Conservation (phyloP, 2,329 filamentous ascomycete species). For the Scorias spongiosa region DNA sequence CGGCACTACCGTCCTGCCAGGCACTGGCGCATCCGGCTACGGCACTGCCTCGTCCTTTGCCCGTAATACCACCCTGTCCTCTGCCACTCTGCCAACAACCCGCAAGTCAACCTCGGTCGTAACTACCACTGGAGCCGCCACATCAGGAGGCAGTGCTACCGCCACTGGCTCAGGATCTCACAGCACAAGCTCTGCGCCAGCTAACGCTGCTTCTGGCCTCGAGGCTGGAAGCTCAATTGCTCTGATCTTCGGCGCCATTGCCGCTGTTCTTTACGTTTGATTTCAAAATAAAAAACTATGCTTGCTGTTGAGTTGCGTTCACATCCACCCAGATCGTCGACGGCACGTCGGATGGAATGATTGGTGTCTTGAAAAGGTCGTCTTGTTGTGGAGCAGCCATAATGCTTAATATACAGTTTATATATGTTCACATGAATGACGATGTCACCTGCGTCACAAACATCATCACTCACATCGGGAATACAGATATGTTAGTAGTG, state of each 20-base stretch:
- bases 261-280: conserved; percentile 22
- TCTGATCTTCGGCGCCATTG: conserved; percentile 25
- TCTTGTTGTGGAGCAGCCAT: conserved; percentile 1
- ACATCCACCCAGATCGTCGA: too few species aligned
- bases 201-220: conserved; percentile 13
- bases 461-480: too few species aligned
- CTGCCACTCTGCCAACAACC: conserved; percentile 6
- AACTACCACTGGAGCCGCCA: conserved; percentile 9
- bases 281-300: too few species aligned
- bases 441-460: conserved; percentile 1
- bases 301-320: too few species aligned
- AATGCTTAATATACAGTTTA: conserved; percentile 1
- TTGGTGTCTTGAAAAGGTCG: neutral
- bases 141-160: conserved; percentile 16
- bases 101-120: conserved; percentile 5
- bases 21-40: conserved; percentile 2
- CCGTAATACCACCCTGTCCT: conserved; percentile 17
- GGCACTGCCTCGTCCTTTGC: conserved; percentile 10
- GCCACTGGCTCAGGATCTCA: conserved; percentile 3
- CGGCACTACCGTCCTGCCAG: conserved; percentile 4
- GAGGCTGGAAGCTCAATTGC: conserved; percentile 21
- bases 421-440: conserved; percentile 2
- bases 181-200: conserved; percentile 4
- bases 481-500: too few species aligned
- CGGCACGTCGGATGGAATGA: too few species aligned